phyloP scores from a whole-genome alignment of 495 filamentous ascomycete genomes.

The Neurospora terricola region DNA sequence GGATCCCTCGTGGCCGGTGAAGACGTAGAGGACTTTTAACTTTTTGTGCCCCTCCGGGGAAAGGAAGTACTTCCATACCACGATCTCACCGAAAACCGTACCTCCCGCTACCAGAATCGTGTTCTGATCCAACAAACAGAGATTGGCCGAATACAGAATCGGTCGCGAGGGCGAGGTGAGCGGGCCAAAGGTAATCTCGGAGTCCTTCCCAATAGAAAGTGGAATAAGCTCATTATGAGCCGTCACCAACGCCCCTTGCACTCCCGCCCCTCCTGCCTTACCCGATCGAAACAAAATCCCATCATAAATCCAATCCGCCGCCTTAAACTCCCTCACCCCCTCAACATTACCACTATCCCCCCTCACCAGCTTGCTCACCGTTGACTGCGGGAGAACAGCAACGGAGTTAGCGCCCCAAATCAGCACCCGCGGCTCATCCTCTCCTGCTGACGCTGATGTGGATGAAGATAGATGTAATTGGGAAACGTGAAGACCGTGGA shows the following conservation, averaged over 20 bases:
- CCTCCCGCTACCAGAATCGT: slow-evolving; percentile 71
- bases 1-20: slow-evolving; percentile 87
- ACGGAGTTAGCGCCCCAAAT: slow-evolving; percentile 48
- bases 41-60: too few relatives aligned
- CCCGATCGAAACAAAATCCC: slow-evolving; percentile 42
- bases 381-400: slow-evolving; percentile 13
- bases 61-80: slow-evolving; percentile 91
- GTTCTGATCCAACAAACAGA: slow-evolving; percentile 43
- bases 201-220: slow-evolving; percentile 5
- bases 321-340: slow-evolving; percentile 14
- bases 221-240: slow-evolving; percentile 69
- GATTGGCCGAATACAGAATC: slow-evolving; percentile 78
- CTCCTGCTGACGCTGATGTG: background rate
- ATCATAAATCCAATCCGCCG: slow-evolving; percentile 78
- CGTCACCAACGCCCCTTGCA: slow-evolving; percentile 49
- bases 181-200: slow-evolving; percentile 19
- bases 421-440: slow-evolving; percentile 20
- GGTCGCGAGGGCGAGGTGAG: slow-evolving; percentile 65
- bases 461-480: background rate
- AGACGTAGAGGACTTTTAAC: slow-evolving; percentile 52
- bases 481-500: slow-evolving; percentile 56
- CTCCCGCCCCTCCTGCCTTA: background rate
- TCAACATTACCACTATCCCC: background rate
- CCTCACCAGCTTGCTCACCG: slow-evolving; percentile 14
- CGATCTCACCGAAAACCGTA: slow-evolving; percentile 86